Base-by-base conservation (phyloP, 495 filamentous ascomycete species). In the Neurospora intermedia region DNA sequence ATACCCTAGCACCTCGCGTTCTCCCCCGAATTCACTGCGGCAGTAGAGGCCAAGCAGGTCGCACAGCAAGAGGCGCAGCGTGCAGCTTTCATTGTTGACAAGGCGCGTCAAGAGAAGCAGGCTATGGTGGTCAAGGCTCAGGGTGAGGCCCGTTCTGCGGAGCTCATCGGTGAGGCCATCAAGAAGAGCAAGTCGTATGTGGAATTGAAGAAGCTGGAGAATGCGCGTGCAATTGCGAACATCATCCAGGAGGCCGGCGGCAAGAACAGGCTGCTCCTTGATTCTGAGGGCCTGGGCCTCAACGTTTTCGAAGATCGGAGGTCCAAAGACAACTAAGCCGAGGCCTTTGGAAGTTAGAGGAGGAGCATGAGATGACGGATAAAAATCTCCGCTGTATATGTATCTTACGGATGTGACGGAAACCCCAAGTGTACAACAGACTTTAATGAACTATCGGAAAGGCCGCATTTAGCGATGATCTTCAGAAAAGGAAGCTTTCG, bases 41-140 rank as follows among this genome's bases (percentile, higher is more conserved):
- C 96, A 43, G 96, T 99, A 74, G 96, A 98, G 86, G 95, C 96
- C 75, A 99, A 99, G 86, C 96, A 99, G 84, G 96, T 99, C 72
- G 96, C 96, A 18, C 96, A 99, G 78, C 96, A 99, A 87, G 96
- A 99, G 80, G 96, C 96, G 23, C 96, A 99, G 82, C 91, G 95
- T 72, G 96, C 96, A 40, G 96, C 96, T 54, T 99, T 99, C 87
- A 87, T 98, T 46, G 96, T 99, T 76, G 96, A 99, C 88, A 98
- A 98, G 85, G 96, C 96, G 43, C 92, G 96, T 74, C 96, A 99
- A 82, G 96, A 99, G 88, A 99, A 99, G 87, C 96, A 98, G 85
- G 96, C 96, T 73, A 97, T 93, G 85, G 94, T 99, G 77, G 96
- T 99, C 77, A 92, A 94, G 82, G 96, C 96, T 16, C 96, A 98